These are phyloP conservation scores for Polygonum aviculare DNA, from an alignment of 148 eudicot genomes.

Conservation along the genomic window DNA sequence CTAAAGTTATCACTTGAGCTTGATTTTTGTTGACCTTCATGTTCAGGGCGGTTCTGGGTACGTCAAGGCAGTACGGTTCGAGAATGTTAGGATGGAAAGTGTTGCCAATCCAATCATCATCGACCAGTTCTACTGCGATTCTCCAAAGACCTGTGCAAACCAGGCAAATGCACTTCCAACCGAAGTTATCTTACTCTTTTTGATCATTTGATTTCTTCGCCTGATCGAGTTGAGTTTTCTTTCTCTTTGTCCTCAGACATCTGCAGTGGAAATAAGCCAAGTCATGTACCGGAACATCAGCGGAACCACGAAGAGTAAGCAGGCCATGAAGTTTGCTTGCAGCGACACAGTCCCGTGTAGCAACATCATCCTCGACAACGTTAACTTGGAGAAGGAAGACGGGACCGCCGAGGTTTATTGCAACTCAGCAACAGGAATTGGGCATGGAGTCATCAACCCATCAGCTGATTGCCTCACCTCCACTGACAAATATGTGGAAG, in stretches of 20 bases:
- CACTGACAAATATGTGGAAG: conserved; percentile 24
- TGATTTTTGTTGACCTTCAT: background rate
- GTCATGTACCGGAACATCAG: conserved; percentile 69
- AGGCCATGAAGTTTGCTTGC: conserved; percentile 84
- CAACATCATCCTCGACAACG: conserved; percentile 57
- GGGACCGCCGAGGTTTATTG: conserved; percentile 69
- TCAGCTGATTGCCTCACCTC: conserved; percentile 79
- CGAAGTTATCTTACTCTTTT: background rate
- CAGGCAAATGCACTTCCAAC: conserved; percentile 32
- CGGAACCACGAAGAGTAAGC: conserved; percentile 63
- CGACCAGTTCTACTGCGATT: conserved; percentile 93
- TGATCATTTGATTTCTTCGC: background rate
- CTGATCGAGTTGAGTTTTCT: background rate
- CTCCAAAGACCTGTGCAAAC: conserved; percentile 60
- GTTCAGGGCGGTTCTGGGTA: conserved; percentile 89
- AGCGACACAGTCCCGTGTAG: conserved; percentile 77
- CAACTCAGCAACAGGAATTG: conserved; percentile 59
- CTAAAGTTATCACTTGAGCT: background rate
- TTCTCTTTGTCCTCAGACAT: conserved; percentile 26
- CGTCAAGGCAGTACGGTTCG: conserved; percentile 57
- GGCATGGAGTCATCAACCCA: conserved; percentile 56
- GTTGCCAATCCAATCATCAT: conserved; percentile 88
- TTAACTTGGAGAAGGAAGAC: conserved; percentile 52
- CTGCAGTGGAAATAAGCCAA: conserved; percentile 76
- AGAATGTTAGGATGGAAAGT: conserved; percentile 76